These are phyloP conservation scores for Tillandsia leiboldiana DNA, from an alignment of 176 grass and related monocot genomes.

Conservation along the genomic window DNA sequence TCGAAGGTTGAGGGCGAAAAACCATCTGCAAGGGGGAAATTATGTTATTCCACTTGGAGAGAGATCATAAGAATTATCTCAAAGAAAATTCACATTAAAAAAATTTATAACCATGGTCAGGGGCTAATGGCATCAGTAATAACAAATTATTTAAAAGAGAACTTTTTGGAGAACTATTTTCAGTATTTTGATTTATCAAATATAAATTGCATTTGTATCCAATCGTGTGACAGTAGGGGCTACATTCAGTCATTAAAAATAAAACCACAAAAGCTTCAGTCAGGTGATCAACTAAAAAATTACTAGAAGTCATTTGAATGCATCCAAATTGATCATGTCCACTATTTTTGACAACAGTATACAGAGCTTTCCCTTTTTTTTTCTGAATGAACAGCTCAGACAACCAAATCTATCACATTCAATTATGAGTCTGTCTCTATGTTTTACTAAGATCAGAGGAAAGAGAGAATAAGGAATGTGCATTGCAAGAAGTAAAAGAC, in stretches of 20 bases:
- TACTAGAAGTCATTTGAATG: neutral
- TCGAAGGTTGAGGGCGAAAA: conserved; percentile 65
- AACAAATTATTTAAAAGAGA: no score
- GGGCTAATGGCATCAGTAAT: no score
- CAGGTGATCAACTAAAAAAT: neutral
- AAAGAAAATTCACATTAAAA: no score
- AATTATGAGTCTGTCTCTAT: neutral
- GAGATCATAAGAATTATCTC: no score
- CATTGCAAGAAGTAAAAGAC: no score
- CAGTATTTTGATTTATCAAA: neutral
- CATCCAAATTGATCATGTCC: neutral
- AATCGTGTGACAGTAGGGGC: no score
- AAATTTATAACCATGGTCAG: no score
- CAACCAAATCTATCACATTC: no score
- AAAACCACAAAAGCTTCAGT: neutral
- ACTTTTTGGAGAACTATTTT: no score
- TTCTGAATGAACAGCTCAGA: neutral
- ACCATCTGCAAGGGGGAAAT: conserved; percentile 44
- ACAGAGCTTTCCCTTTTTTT: neutral
- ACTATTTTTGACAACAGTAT: neutral
- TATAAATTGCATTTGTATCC: no score
- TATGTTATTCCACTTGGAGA: neutral
- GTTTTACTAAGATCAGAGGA: neutral
- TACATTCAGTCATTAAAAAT: no score
- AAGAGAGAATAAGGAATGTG: neutral